A percentile compares a stretch with the other conserved stretches of the same genome.
Evolutionary conservation across 345 rosid species (phyloP).

Genomic region (Gossypium ekmanianum): DNA sequence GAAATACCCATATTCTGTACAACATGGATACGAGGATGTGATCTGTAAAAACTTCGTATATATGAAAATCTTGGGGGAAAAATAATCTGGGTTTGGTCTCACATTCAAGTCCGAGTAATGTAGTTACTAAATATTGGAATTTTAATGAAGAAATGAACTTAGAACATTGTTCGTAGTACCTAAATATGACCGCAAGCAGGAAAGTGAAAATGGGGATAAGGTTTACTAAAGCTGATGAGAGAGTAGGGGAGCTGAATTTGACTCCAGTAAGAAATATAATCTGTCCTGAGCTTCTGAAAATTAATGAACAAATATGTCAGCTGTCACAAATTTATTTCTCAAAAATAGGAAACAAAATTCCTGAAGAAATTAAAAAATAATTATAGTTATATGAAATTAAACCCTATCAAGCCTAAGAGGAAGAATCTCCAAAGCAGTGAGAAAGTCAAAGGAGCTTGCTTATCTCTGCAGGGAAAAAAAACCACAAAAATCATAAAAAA

Average conservation of each 20-base stretch:
- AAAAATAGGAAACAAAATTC: not conserved
- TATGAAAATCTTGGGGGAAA: not conserved
- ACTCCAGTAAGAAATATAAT: conserved; percentile 23
- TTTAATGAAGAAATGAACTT: not conserved
- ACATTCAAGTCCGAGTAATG: not conserved
- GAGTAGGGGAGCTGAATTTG: conserved; percentile 42
- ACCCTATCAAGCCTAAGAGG: conserved; percentile 36
- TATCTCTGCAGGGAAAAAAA: conserved; percentile 25
- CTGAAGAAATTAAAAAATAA: not conserved
- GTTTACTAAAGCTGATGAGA: conserved; percentile 45
- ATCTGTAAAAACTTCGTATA: not conserved
- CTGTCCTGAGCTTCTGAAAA: conserved; percentile 40
- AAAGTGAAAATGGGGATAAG: conserved; percentile 46
- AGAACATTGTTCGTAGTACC: conserved; percentile 19
- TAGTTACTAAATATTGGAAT: not conserved
- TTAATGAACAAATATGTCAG: not conserved
- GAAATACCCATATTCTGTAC: not conserved
- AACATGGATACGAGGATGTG: too few relatives aligned
- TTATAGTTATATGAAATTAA: not conserved
- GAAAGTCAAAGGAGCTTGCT: conserved; percentile 27
- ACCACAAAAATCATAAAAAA: not conserved
- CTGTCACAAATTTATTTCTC: not conserved
- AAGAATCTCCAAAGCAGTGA: conserved; percentile 32
- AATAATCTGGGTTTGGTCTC: not conserved
- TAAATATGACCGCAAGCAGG: conserved; percentile 28